Evolutionary conservation across 1,139 yeast species (phyloP).

Genomic region (Candida sp.): DNA sequence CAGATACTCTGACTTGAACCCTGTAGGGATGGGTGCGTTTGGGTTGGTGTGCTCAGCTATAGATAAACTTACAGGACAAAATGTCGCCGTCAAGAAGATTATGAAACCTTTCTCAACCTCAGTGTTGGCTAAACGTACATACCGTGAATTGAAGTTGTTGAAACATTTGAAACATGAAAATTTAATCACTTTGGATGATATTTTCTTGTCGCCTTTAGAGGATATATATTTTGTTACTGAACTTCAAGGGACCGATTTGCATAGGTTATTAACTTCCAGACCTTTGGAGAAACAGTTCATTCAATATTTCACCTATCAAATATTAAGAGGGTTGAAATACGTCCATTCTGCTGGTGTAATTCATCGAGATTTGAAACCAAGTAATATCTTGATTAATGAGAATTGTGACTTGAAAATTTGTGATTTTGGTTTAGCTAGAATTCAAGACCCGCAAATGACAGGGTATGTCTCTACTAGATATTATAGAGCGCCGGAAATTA

Average conservation of each 20-base stretch:
- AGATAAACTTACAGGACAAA: conserved; percentile 86
- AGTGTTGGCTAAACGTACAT: conserved; percentile 92
- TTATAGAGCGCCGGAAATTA: conserved; percentile 98
- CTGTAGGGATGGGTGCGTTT: conserved; percentile 99
- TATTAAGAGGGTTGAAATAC: conserved; percentile 86
- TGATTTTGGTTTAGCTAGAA: conserved; percentile 95
- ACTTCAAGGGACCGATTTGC: conserved; percentile 94
- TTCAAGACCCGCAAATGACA: conserved; percentile 99
- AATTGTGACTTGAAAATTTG: conserved; percentile 96
- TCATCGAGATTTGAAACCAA: conserved; percentile 92
- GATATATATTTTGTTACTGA: conserved; percentile 98
- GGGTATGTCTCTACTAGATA: conserved; percentile 97
- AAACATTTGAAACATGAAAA: conserved; percentile 96
- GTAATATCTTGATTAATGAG: conserved; percentile 88
- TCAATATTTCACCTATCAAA: conserved; percentile 94
- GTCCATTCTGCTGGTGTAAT: conserved; percentile 98
- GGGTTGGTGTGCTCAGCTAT: conserved; percentile 97
- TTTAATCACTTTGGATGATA: conserved; percentile 88
- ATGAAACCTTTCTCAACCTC: conserved; percentile 98
- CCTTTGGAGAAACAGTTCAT: conserved; percentile 96
- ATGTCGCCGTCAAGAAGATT: conserved; percentile 95
- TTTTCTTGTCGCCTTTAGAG: conserved; percentile 90
- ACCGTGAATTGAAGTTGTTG: conserved; percentile 88
- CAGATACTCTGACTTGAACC: conserved; percentile 87
- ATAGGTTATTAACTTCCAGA: conserved; percentile 83